Conservation (phyloP, 2,329 filamentous ascomycete genomes). For the Macroventuria anomochaeta region DNA sequence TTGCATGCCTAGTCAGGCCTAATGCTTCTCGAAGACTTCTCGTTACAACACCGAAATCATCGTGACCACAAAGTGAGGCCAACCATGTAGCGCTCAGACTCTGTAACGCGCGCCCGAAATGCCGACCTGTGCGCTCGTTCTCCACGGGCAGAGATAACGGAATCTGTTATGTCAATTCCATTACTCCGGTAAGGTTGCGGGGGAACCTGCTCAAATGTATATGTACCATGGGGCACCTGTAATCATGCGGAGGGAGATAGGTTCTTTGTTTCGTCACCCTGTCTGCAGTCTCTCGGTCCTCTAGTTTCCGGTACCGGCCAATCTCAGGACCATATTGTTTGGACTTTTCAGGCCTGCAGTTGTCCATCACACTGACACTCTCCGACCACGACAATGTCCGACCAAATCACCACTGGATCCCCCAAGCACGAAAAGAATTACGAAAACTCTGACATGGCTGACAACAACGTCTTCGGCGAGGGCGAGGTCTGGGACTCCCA, state of each 20-base stretch:
- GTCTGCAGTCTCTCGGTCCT: neutral
- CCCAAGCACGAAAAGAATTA: slow-evolving; percentile 14
- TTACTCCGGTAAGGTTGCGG: slow-evolving; percentile 16
- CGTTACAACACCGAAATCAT: slow-evolving; percentile 19
- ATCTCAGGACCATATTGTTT: neutral
- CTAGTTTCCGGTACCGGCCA: slow-evolving; percentile 5
- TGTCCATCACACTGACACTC: neutral
- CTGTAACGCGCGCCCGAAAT: neutral
- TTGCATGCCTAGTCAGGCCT: slow-evolving; percentile 14
- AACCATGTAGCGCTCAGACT: slow-evolving; percentile 13
- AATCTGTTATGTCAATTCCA: slow-evolving; percentile 20
- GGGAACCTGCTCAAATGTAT: slow-evolving; percentile 12
- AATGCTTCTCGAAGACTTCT: slow-evolving; percentile 13
- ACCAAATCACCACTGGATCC: slow-evolving; percentile 8
- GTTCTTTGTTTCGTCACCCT: neutral
- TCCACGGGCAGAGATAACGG: slow-evolving; percentile 18
- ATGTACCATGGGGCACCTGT: slow-evolving; percentile 20
- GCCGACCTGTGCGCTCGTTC: slow-evolving; percentile 16
- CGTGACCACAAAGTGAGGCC: slow-evolving; percentile 15
- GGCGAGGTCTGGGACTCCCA: slow-evolving; percentile 17
- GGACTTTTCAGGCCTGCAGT: neutral
- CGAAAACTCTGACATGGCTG: slow-evolving; percentile 13
- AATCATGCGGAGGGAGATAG: slow-evolving; percentile 12
- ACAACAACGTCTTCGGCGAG: slow-evolving; percentile 16
- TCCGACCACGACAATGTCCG: neutral